Evolutionary conservation across 1,139 yeast species (phyloP).

Genomic region (Hansenula lynferdii): DNA sequence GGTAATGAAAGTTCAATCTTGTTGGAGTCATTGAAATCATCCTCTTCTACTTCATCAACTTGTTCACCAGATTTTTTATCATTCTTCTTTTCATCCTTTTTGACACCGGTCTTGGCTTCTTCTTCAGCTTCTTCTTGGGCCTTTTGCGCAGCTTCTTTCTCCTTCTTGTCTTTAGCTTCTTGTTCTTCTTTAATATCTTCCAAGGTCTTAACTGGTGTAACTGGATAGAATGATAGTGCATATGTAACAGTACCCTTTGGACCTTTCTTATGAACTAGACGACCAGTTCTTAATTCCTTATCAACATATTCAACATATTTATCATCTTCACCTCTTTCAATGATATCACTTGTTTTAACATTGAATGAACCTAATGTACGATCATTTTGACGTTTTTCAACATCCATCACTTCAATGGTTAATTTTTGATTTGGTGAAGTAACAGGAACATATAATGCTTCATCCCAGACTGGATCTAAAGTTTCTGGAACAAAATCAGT

Average conservation of each 20-base stretch:
- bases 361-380: slow-evolving; percentile 83
- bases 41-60: slow-evolving; percentile 28
- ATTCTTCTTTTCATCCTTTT: slow-evolving; percentile 23
- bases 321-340: slow-evolving; percentile 56
- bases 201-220: slow-evolving; percentile 69
- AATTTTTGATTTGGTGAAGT: slow-evolving; percentile 78
- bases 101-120: slow-evolving; percentile 16
- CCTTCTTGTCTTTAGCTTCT: slow-evolving; percentile 33
- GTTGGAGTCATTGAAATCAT: slow-evolving; percentile 35
- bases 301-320: slow-evolving; percentile 59
- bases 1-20: slow-evolving; percentile 59
- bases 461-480: slow-evolving; percentile 81
- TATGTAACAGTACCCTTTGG: slow-evolving; percentile 78
- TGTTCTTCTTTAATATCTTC: slow-evolving; percentile 63
- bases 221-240: slow-evolving; percentile 76
- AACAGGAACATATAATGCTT: slow-evolving; percentile 74
- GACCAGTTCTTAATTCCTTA: slow-evolving; percentile 50
- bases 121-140: slow-evolving; percentile 21
- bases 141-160: slow-evolving; percentile 27
- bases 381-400: slow-evolving; percentile 70
- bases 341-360: slow-evolving; percentile 59
- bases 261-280: slow-evolving; percentile 66
- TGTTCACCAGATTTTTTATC: slow-evolving; percentile 23
- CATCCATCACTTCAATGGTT: slow-evolving; percentile 89
- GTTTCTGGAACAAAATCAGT: slow-evolving; percentile 68